Conservation (phyloP, 176 grass and related monocot genomes). For the Tuctoria greenei region DNA sequence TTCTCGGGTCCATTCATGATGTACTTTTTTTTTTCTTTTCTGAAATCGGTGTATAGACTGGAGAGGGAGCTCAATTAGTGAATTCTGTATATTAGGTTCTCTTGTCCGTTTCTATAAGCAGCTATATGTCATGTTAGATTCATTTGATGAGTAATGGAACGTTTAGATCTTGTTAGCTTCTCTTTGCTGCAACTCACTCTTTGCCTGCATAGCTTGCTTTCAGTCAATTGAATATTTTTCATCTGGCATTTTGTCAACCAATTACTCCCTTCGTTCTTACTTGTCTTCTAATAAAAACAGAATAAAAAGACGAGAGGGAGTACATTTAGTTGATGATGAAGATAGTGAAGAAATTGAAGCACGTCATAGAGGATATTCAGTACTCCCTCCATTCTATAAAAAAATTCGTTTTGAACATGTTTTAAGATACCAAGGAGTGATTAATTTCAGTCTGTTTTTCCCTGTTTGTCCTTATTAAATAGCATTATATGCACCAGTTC, state of each 20-base stretch:
- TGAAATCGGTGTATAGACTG: conserved; percentile 57
- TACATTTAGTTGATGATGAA: not conserved
- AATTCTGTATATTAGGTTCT: conserved; percentile 82
- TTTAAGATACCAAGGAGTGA: no score
- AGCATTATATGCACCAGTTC: no score
- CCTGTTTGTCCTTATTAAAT: no score
- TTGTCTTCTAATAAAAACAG: no score
- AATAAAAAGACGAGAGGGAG: no score
- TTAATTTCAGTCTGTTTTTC: no score
- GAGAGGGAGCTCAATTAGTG: conserved; percentile 73
- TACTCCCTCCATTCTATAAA: no score
- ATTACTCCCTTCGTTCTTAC: no score
- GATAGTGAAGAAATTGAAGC: not conserved
- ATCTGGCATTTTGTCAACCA: not conserved
- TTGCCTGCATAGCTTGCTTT: conserved; percentile 13
- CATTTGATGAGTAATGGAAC: conserved; percentile 40
- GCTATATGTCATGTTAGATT: conserved; percentile 52
- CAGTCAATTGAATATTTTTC: conserved; percentile 25
- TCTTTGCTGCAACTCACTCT: conserved; percentile 9
- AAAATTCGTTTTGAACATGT: no score
- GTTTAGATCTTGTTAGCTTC: conserved; percentile 34
- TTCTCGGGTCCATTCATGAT: conserved; percentile 42
- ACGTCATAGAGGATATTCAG: no score
- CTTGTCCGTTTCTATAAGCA: conserved; percentile 54
- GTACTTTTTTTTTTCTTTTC: conserved; percentile 59